Base-by-base conservation (phyloP, 148 eudicot genomes). In the Agrostemma githago region DNA sequence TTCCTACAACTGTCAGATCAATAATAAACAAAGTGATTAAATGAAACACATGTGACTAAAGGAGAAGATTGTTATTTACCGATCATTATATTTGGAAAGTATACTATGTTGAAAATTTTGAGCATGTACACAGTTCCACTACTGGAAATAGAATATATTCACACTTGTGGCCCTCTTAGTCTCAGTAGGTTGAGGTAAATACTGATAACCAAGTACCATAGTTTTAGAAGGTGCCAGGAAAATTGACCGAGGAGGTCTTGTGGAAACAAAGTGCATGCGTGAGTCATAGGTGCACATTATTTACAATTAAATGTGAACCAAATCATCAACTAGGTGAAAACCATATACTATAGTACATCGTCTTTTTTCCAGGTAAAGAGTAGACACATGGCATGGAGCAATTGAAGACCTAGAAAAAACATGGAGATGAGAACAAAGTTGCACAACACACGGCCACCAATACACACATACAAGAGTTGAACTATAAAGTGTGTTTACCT, bases 1-100 rank as follows among this genome's bases (percentile, higher is more conserved):
- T 51, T 74, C 39, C 66, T 57, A 34, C 40, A 62, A 63, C 77
- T 74, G 81, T 44, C 40, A 41, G 12, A 75, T 19, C 14, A 42
- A 65, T 17, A 53, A 61, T 12, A 38, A 39, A 67, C 34, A 14
- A 67, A 1, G 2, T 0, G 6, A 38, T 38, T 38, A 65, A 65
- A 15, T 15, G 44, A 65, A n/a, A 65, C 19, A 15, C 4, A 11
- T 39, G 68, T 40, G 42, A 26, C 41, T 61, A 26, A 37, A 34
- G 41, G 66, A n/a, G 14, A 63, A 12, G 2, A 63, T n/a, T 59
- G 62, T 59, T 59, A 38, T 38, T 37, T 38, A 14, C 5, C 3
- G 44, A 65, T 34, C 42, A 63, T 37, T 10, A 63, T 63, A 7
- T 63, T 37, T 42, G 38, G 12, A 37, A 38, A 39, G 54, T 48